Evolutionary conservation across 495 filamentous ascomycete species (phyloP).

Genomic region (Penicillium bovifimosum): DNA sequence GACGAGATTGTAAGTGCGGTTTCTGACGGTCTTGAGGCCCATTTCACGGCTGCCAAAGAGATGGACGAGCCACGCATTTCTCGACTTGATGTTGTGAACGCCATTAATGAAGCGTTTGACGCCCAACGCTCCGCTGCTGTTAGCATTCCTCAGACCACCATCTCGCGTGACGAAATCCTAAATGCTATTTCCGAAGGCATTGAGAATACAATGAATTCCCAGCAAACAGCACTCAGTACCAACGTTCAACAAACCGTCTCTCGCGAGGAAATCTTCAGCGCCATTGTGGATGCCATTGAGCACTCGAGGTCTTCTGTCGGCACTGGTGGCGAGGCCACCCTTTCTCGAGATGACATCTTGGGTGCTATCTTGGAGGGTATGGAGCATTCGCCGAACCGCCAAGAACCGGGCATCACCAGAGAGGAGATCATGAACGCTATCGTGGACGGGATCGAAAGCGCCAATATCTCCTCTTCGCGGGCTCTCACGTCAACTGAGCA

Average conservation of each 20-base stretch:
- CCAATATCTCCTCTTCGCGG: background rate
- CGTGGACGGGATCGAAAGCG: slow-evolving; percentile 2
- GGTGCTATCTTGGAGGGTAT: slow-evolving; percentile 48
- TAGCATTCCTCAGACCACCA: slow-evolving; percentile 20
- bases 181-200: slow-evolving; percentile 37
- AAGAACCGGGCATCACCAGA: slow-evolving; percentile 27
- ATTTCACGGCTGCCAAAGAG: slow-evolving; percentile 35
- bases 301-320: slow-evolving; percentile 3
- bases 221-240: slow-evolving; percentile 29
- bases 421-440: slow-evolving; percentile 42
- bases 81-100: slow-evolving; percentile 47
- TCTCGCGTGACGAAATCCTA: slow-evolving; percentile 47
- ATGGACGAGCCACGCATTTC: slow-evolving; percentile 37
- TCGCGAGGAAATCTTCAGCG: slow-evolving; percentile 45
- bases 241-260: slow-evolving; percentile 10
- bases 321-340: slow-evolving; percentile 18
- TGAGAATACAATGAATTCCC: slow-evolving; percentile 44
- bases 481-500: background rate
- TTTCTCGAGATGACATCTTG: slow-evolving; percentile 37
- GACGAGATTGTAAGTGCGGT: slow-evolving; percentile 44
- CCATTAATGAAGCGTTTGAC: slow-evolving; percentile 51
- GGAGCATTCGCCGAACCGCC: background rate
- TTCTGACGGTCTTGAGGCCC: slow-evolving; percentile 38
- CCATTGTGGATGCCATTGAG: slow-evolving; percentile 47
- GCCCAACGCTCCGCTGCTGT: slow-evolving; percentile 38